Evolutionary conservation across 441 rosid genomes (phyloP).

Genomic region (Manihot esculenta): DNA sequence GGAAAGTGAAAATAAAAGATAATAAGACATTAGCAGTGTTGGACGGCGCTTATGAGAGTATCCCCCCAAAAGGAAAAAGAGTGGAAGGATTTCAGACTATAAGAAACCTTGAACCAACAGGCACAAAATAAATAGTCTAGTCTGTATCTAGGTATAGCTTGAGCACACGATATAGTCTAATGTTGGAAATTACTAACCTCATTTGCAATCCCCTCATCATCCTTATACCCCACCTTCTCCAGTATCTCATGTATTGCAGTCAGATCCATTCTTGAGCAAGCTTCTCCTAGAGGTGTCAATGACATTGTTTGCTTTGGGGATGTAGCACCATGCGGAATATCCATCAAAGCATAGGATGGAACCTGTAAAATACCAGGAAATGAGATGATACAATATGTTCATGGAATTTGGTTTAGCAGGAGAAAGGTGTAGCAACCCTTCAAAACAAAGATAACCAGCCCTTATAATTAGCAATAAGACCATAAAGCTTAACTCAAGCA

Average conservation of each 20-base stretch:
- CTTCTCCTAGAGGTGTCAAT: conserved; percentile 84
- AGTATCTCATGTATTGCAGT: conserved; percentile 85
- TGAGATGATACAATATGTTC: conserved; percentile 4
- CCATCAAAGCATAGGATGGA: conserved; percentile 73
- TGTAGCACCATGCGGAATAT: conserved; percentile 59
- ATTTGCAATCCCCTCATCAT: conserved; percentile 84
- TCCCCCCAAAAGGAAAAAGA: not conserved
- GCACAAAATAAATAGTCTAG: not conserved
- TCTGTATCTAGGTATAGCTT: not conserved
- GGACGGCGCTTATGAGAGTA: not conserved
- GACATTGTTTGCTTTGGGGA: conserved; percentile 45
- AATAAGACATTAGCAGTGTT: not conserved
- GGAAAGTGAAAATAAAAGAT: not conserved
- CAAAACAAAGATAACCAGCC: not conserved
- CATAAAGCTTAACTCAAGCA: not conserved
- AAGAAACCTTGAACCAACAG: not conserved
- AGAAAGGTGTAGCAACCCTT: conserved; percentile 4
- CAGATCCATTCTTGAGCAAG: conserved; percentile 82
- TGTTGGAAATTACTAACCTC: conserved; percentile 53
- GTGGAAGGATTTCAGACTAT: not conserved
- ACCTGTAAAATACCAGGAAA: conserved; percentile 45
- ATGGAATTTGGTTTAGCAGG: not conserved
- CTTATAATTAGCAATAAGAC: not conserved
- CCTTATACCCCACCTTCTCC: conserved; percentile 81
- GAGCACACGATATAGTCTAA: conserved; percentile 1